Percentiles rank a stretch among this genome's conserved stretches.
Evolutionary conservation across 805 yeast genomes (phyloP).

Genomic region (Saturnispora halmiae): DNA sequence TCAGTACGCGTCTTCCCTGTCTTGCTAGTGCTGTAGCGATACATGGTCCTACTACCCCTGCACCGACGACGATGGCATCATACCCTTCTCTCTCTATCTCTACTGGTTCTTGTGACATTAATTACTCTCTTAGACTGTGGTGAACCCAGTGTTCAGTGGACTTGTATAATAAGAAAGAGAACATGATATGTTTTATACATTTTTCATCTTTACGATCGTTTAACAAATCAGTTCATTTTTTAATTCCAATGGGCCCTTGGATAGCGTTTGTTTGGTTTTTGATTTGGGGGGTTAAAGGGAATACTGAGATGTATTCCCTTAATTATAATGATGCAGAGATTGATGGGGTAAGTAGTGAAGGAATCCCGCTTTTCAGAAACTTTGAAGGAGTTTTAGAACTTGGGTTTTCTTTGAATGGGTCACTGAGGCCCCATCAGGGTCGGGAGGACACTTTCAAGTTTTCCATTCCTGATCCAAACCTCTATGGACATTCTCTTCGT

Average conservation of each 20-base stretch:
- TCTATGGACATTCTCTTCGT: background rate
- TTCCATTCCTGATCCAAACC: background rate
- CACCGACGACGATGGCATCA: conserved; percentile 91
- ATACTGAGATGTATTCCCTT: background rate
- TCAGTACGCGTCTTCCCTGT: conserved; percentile 75
- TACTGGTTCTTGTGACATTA: background rate
- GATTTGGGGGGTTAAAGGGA: background rate
- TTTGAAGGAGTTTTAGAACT: background rate
- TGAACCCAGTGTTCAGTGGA: too few species aligned
- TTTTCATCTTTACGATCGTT: background rate
- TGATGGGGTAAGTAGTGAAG: too few species aligned
- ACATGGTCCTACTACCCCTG: conserved; percentile 96
- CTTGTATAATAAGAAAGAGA: background rate
- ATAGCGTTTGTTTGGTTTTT: background rate
- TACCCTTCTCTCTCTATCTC: conserved; percentile 27
- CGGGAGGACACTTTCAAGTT: background rate
- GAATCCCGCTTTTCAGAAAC: background rate
- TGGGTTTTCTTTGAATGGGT: background rate
- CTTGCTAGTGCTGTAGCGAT: conserved; percentile 84
- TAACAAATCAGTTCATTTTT: background rate
- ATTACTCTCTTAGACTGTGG: background rate
- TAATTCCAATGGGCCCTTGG: background rate
- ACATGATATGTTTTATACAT: background rate
- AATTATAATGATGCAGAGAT: background rate
- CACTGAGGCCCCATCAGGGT: background rate